Evolutionary conservation across 768 basidiomycete species (phyloP), one percentile per base, ranked within the genome.

Genomic region (Leucocoprinus sp.): DNA sequence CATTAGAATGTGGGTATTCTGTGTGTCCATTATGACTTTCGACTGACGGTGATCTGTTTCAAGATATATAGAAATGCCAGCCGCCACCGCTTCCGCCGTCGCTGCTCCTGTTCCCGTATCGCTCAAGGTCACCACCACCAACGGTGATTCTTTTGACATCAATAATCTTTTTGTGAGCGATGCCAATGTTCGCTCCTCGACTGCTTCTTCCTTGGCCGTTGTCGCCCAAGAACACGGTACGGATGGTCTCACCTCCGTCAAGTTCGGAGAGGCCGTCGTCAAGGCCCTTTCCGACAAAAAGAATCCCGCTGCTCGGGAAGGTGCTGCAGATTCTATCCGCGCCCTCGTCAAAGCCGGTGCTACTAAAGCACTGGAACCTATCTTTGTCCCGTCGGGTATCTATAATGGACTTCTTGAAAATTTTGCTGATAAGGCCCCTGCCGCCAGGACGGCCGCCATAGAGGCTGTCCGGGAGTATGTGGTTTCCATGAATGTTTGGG

Each of bases 211-310:
- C 28, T 71, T 97, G 54, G 84, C 79, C 53, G 76, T 82, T 49
- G 67, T 77, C 62, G 80, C 78, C 54, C 78, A 90, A 80, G 89
- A 89, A 69, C 78, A 87, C 47, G 91, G 92, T 60, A 84, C 87
- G 52, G 67, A 78, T 50, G 81, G 80, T 62, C 77, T 96, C 60
- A 70, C 73, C 50, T 70, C 80, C 51, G 67, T 78, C 51, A 81
- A 74, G 52, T 84, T 93, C 67, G 68, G 67, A 28, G 82, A 82
- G 44, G 84, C 88, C 56, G 64, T 79, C 52, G 57, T 89, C 64
- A 88, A 85, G 73, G 92, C 90, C 43, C 80, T 96, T 52, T 73
- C 72, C 65, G 91, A 96, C 81, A 98, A 97, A 80, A 96, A 93
- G 73, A 88, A 85, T 14, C 83, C 91, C 42, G 85, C 83, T 51